A percentile compares a stretch with the other conserved stretches of the same genome.
Evolutionary conservation across 202 grass and related monocot genomes (phyloP).

Genomic region (Zoysia matrella): DNA sequence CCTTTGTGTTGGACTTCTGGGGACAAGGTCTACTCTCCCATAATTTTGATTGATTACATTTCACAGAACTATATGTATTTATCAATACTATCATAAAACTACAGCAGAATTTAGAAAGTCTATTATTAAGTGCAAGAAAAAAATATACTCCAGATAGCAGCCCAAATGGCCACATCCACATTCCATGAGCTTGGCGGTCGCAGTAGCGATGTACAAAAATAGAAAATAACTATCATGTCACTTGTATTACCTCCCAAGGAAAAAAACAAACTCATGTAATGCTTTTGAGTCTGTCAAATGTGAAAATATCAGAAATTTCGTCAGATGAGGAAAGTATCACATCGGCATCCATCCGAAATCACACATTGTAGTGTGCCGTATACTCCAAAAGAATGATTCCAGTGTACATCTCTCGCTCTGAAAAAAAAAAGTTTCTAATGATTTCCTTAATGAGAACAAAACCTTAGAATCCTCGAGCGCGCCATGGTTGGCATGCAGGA

Average conservation of each 20-base stretch:
- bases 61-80: no score
- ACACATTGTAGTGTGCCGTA: not conserved
- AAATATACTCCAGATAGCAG: not conserved
- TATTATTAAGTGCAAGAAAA: not conserved
- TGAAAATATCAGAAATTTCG: not conserved
- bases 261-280: not conserved
- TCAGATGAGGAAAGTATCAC: conserved; percentile 18
- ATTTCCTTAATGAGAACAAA: conserved; percentile 12
- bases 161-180: not conserved
- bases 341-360: not conserved
- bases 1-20: no score
- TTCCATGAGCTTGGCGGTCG: not conserved
- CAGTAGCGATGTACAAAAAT: not conserved
- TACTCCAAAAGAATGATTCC: not conserved
- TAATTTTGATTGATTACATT: not conserved
- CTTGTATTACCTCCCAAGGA: not conserved
- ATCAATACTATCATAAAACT: no score
- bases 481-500: conserved; percentile 21
- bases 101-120: not conserved
- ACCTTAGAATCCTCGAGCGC: conserved; percentile 68
- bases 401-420: not conserved
- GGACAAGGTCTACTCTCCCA: not conserved
- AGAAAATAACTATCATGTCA: not conserved
- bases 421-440: not conserved
- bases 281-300: not conserved